A percentile compares a stretch with the other conserved stretches of the same genome.
Evolutionary conservation across 73 alveolate species (phyloP).

Genomic region (Paramecium caudatum): DNA sequence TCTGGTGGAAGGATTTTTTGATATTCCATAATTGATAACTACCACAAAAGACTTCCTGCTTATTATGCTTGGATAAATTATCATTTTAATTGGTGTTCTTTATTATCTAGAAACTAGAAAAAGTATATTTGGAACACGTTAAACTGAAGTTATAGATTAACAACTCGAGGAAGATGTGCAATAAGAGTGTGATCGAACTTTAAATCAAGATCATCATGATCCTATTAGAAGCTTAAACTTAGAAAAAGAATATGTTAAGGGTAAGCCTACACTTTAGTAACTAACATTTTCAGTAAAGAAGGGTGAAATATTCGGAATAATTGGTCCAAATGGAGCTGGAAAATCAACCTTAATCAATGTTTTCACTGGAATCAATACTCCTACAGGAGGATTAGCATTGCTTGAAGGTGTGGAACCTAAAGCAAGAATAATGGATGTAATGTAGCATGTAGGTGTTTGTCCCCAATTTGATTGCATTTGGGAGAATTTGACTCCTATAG

Average conservation of each 20-base stretch:
- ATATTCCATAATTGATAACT: neutral
- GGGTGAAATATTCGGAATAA: slow-evolving; percentile 71
- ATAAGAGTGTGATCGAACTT: slow-evolving; percentile 45
- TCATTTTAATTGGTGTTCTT: neutral
- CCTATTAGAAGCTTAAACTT: neutral
- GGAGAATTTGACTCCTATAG: slow-evolving; percentile 83
- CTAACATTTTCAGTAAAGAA: slow-evolving; percentile 38
- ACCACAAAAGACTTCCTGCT: neutral
- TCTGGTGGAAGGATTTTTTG: neutral
- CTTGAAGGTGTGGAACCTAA: slow-evolving; percentile 37
- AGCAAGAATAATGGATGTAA: slow-evolving; percentile 18
- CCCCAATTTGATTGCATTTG: slow-evolving; percentile 83
- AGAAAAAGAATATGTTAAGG: slow-evolving; percentile 45
- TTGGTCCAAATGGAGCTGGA: slow-evolving; percentile 81
- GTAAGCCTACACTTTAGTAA: neutral
- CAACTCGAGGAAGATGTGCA: slow-evolving; percentile 44
- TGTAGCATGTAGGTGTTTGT: slow-evolving; percentile 78
- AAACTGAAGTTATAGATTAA: neutral
- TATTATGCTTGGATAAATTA: slow-evolving; percentile 6
- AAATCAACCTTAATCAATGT: slow-evolving; percentile 76
- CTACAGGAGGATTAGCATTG: slow-evolving; percentile 79
- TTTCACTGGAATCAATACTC: slow-evolving; percentile 70
- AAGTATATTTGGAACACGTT: neutral
- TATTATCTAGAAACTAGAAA: neutral
- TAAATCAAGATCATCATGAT: neutral